Conservation (phyloP, 108 stramenopile species). For the Cyclotella kingstonii region DNA sequence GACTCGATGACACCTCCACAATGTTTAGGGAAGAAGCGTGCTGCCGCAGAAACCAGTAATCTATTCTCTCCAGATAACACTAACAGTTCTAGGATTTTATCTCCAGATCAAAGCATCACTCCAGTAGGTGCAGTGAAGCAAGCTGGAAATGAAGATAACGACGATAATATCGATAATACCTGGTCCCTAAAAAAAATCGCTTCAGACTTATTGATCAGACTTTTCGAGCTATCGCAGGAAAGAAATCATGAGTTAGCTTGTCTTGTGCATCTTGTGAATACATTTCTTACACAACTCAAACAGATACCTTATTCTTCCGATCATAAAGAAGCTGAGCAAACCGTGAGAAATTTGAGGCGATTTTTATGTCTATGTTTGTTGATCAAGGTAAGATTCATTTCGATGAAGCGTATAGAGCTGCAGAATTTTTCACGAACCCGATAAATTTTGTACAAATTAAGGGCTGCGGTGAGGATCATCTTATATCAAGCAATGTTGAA, state of each 20-base stretch:
- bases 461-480: conserved; percentile 61
- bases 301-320: conserved; percentile 3
- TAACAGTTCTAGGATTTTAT: conserved; percentile 6
- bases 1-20: conserved; percentile 72
- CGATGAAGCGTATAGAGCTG: conserved; percentile 22
- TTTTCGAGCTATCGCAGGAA: conserved; percentile 17
- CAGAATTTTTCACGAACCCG: too few relatives aligned
- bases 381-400: conserved; percentile 32
- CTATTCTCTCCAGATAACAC: conserved; percentile 7
- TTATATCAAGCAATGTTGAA: conserved; percentile 24
- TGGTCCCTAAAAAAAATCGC: conserved; percentile 42
- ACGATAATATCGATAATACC: conserved; percentile 17
- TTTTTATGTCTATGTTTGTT: conserved; percentile 39
- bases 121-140: conserved; percentile 18
- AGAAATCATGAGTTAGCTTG: conserved; percentile 11
- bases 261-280: conserved; percentile 18
- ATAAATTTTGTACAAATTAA: too few relatives aligned
- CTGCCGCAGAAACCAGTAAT: not conserved
- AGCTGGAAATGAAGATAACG: not conserved
- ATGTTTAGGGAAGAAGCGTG: conserved; percentile 49
- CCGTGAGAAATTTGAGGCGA: conserved; percentile 18
- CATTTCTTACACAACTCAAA: conserved; percentile 30
- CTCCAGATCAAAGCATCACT: conserved; percentile 26
- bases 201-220: conserved; percentile 20
- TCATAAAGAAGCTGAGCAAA: not conserved